These are phyloP conservation scores for Logfia minima DNA, from an alignment of 129 eudicot genomes.

Conservation along the genomic window DNA sequence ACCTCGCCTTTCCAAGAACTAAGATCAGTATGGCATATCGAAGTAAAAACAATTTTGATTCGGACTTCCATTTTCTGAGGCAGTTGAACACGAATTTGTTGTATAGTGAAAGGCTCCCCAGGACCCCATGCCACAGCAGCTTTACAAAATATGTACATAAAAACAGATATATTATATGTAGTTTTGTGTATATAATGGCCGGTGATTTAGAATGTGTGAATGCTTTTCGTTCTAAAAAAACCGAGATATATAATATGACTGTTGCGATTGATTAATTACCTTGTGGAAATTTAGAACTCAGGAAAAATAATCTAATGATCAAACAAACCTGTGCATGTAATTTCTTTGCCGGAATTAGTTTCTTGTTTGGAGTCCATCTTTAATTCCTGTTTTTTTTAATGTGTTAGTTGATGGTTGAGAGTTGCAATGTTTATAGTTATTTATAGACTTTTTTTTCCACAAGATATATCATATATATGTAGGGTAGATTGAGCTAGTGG, in stretches of 20 bases:
- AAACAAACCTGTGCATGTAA: background rate
- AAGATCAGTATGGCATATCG: conserved; percentile 67
- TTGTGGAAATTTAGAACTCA: background rate
- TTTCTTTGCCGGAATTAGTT: background rate
- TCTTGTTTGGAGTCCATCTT: background rate
- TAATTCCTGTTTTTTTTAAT: background rate
- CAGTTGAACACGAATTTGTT: conserved; percentile 56
- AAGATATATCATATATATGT: background rate
- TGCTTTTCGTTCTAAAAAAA: background rate
- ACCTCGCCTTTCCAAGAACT: conserved; percentile 63
- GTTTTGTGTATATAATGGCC: too few species aligned
- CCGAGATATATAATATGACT: too few species aligned
- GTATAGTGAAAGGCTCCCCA: conserved; percentile 49
- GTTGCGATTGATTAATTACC: too few species aligned
- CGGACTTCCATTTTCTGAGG: conserved; percentile 73
- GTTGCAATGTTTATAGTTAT: background rate
- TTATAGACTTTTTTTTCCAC: too few species aligned
- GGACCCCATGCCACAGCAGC: conserved; percentile 79
- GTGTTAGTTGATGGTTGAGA: background rate
- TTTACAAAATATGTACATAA: conserved; percentile 9
- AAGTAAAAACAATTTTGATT: conserved; percentile 56
- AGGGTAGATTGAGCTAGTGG: background rate
- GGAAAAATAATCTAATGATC: background rate
- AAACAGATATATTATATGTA: too few species aligned
- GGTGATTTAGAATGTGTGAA: background rate